phyloP scores from a whole-genome alignment of 768 basidiomycete genomes.

The Naematelia encephala region DNA sequence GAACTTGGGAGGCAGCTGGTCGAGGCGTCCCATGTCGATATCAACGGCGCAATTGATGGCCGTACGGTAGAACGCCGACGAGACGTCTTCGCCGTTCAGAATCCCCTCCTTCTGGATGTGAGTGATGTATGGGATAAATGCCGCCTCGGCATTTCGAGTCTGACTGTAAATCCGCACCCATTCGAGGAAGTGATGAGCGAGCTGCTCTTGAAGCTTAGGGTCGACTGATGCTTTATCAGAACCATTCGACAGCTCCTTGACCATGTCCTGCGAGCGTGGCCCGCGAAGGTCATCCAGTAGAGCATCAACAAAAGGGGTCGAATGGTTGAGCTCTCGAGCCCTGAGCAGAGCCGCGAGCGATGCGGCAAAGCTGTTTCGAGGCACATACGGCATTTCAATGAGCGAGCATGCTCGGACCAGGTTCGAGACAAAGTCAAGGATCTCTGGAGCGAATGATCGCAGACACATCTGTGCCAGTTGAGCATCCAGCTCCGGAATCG shows the following conservation, averaged over 20 bases:
- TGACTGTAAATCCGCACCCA: constrained; percentile 96
- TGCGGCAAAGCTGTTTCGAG: constrained; percentile 72
- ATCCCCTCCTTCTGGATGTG: constrained; percentile 95
- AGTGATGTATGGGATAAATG: constrained; percentile 95
- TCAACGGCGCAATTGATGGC: constrained; percentile 92
- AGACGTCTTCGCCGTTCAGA: constrained; percentile 89
- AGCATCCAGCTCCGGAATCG: constrained; percentile 73
- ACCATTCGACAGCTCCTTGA: neutral
- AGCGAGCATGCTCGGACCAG: constrained; percentile 83
- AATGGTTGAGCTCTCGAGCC: constrained; percentile 68
- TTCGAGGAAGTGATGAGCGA: constrained; percentile 55
- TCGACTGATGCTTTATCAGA: constrained; percentile 27
- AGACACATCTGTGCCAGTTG: constrained; percentile 82
- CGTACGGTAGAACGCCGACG: constrained; percentile 97
- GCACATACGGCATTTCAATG: constrained; percentile 68
- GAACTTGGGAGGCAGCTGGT: constrained; percentile 63
- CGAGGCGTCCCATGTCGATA: constrained; percentile 60
- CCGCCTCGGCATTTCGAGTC: constrained; percentile 77
- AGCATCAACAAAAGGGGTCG: constrained; percentile 54
- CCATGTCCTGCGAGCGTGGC: constrained; percentile 6
- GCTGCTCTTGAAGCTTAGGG: constrained; percentile 47
- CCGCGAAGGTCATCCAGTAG: constrained; percentile 72
- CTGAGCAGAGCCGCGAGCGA: constrained; percentile 77
- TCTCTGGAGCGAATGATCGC: constrained; percentile 69
- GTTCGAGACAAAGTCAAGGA: constrained; percentile 76